Conservation (phyloP, 1,139 yeast species). For the Hanseniaspora sp. region DNA sequence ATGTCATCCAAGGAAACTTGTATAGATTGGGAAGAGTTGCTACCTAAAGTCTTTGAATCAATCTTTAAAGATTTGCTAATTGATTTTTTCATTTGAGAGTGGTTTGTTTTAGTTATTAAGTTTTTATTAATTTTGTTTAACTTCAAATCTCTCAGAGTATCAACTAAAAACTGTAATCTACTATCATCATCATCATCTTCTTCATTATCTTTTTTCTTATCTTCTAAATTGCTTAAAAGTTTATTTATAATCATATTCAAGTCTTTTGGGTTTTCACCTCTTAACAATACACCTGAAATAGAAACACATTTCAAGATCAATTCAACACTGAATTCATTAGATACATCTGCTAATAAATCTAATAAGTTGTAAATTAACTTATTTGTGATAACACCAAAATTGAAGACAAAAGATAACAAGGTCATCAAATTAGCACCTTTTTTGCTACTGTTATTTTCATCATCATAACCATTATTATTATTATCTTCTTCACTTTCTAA, state of each 20-base stretch:
- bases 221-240: conserved; percentile 39
- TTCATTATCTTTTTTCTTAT: no score
- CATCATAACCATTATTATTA: conserved; percentile 19
- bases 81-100: conserved; percentile 48
- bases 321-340: conserved; percentile 68
- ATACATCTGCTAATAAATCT: conserved; percentile 41
- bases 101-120: conserved; percentile 26
- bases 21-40: conserved; percentile 50
- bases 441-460: conserved; percentile 33
- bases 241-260: conserved; percentile 63
- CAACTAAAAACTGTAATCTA: conserved; percentile 73
- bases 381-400: conserved; percentile 65
- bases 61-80: conserved; percentile 37
- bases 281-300: conserved; percentile 70
- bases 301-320: conserved; percentile 59
- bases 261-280: conserved; percentile 82
- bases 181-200: conserved; percentile 31
- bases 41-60: conserved; percentile 32
- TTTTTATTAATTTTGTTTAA: conserved; percentile 60
- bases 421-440: conserved; percentile 63
- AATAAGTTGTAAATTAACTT: conserved; percentile 69
- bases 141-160: conserved; percentile 72
- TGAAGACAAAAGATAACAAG: conserved; percentile 63
- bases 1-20: conserved; percentile 81
- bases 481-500: conserved; percentile 26